Base-by-base conservation (phyloP, 75 land plant genomes). In the Chamaecyparis obtusa region DNA sequence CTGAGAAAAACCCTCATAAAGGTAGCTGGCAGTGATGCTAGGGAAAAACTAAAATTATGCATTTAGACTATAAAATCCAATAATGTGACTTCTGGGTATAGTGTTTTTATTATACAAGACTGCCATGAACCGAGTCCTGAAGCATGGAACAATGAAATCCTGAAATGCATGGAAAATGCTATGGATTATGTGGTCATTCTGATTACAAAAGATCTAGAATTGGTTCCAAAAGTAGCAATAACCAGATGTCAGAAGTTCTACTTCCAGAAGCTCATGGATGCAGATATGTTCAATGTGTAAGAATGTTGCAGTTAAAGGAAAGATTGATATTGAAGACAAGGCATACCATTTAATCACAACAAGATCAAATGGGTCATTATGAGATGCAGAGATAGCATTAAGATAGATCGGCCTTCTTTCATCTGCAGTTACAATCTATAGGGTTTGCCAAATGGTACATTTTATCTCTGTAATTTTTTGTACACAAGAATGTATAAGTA, bases 331-430 rank as follows among this genome's bases (percentile, higher is more conserved):
- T 82, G 97, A 97, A 7, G 67, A 64, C 21, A 93, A 89, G 87
- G 97, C 95, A 7, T 86, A 95, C 39, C 88, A 90, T 16, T 89
- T 94, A 72, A 90, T 97, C 86, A 94, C 99, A 9, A 24, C 85
- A 39, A 92, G 92, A 84, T 88, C 97, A 6, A 90, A 92, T 86
- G 99, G 99, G 30, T 95, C 97, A 48, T 90, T 97, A 8, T 87
- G 96, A 74, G 99, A 97, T 91, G 97, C 97, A 33, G 99, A 95
- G 80, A 92, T 89, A 0, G 92, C 91, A 88, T 87, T 97, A 32
- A 97, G 95, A 48, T 97, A 97, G 87, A 88, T 97, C 75, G 91
- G 93, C 60, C 94, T 97, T 79, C 87, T 95, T 56, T 96, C 96
- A 15, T 89, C 92, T 51, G 89, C 85, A 83, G 89, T 97, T 81